Evolutionary conservation across 2,329 filamentous ascomycete species (phyloP).

Genomic region (Colletotrichum kahawae): DNA sequence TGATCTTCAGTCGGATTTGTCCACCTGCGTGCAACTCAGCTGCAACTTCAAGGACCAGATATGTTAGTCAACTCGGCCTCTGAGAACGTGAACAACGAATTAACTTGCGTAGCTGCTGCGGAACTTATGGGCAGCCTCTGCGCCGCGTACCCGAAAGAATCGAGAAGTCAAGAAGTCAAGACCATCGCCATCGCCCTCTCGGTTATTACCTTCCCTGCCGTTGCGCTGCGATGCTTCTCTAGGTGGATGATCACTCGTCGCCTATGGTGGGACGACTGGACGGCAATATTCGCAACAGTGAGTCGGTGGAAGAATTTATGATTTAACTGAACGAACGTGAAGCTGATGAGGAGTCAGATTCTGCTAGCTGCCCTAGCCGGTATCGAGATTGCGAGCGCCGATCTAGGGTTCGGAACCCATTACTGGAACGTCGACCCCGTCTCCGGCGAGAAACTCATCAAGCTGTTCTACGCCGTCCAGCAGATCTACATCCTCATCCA

Average conservation of each 20-base stretch:
- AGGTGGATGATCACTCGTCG: slow-evolving; percentile 15
- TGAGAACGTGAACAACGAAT: neutral
- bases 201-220: slow-evolving; percentile 15
- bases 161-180: slow-evolving; percentile 23
- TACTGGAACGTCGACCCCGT: slow-evolving; percentile 27
- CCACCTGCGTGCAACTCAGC: slow-evolving; percentile 22
- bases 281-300: slow-evolving; percentile 11
- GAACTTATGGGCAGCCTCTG: slow-evolving; percentile 16
- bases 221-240: slow-evolving; percentile 24
- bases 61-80: neutral
- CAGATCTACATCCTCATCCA: slow-evolving; percentile 29
- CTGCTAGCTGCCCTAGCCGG: slow-evolving; percentile 22
- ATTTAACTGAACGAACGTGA: too few species aligned
- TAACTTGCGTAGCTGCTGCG: neutral
- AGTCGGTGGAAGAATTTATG: neutral
- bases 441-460: slow-evolving; percentile 5
- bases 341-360: neutral
- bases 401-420: slow-evolving; percentile 26
- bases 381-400: slow-evolving; percentile 24
- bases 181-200: slow-evolving; percentile 29
- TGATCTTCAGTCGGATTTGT: slow-evolving; percentile 14
- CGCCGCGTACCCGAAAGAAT: slow-evolving; percentile 24
- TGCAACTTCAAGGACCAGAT: slow-evolving; percentile 24
- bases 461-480: slow-evolving; percentile 25
- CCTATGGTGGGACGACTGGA: slow-evolving; percentile 26